Evolutionary conservation across 352 stramenopile species (phyloP).

Genomic region (Pythium phragmiticola): DNA sequence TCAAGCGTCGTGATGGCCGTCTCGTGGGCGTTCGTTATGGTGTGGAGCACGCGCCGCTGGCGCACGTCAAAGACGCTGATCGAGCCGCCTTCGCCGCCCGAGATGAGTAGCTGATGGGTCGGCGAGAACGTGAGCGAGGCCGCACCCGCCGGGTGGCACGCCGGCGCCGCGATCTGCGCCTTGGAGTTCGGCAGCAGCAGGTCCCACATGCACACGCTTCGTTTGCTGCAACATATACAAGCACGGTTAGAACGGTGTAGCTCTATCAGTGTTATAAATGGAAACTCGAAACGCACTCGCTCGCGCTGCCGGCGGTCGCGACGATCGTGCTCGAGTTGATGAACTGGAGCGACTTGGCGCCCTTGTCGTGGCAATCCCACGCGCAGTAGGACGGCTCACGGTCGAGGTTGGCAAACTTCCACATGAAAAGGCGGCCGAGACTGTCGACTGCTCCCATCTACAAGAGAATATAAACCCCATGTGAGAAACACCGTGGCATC

Average conservation of each 20-base stretch:
- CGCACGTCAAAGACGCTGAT: constrained; percentile 88
- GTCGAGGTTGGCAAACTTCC: constrained; percentile 81
- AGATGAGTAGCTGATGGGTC: constrained; percentile 80
- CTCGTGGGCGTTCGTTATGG: constrained; percentile 81
- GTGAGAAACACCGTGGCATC: not conserved
- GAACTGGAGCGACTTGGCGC: constrained; percentile 72
- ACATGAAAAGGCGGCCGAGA: constrained; percentile 65
- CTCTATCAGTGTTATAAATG: not conserved
- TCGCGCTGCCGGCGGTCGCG: constrained; percentile 69
- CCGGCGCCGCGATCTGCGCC: constrained; percentile 60
- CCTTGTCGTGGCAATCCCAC: constrained; percentile 84
- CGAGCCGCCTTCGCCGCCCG: constrained; percentile 68
- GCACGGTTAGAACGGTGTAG: no score
- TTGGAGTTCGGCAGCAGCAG: constrained; percentile 72
- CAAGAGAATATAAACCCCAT: not conserved
- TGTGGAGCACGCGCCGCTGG: constrained; percentile 83
- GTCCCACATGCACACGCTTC: constrained; percentile 85
- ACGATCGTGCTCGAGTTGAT: constrained; percentile 79
- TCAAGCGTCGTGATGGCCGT: constrained; percentile 81
- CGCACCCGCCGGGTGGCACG: constrained; percentile 74
- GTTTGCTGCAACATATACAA: constrained; percentile 42
- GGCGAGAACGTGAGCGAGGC: constrained; percentile 77
- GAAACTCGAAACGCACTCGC: constrained; percentile 44
- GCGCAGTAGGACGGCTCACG: constrained; percentile 64
- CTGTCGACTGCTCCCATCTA: constrained; percentile 82